phyloP scores from a whole-genome alignment of 441 rosid genomes.

The Pelargonium cotyledonis region DNA sequence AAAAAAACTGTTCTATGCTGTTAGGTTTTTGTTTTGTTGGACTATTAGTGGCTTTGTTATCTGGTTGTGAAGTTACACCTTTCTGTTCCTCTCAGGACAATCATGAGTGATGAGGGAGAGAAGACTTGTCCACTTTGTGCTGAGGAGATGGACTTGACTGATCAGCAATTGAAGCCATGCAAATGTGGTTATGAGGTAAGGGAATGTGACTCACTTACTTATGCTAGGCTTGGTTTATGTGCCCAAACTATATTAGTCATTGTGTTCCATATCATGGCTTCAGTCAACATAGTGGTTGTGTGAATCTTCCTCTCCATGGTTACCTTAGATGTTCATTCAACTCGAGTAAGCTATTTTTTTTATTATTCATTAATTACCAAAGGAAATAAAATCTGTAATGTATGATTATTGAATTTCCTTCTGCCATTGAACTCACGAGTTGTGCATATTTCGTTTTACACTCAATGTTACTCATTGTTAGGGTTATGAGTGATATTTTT shows the following conservation, averaged over 20 bases:
- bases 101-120: slow-evolving; percentile 40
- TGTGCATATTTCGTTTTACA: too few relatives aligned
- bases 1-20: neutral
- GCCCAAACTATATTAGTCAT: neutral
- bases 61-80: neutral
- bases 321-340: too few relatives aligned
- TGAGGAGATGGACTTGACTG: slow-evolving; percentile 31
- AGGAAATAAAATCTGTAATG: too few relatives aligned
- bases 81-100: slow-evolving; percentile 11
- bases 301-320: too few relatives aligned
- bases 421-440: too few relatives aligned
- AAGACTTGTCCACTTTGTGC: slow-evolving; percentile 34
- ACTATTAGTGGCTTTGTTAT: neutral
- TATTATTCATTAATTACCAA: too few relatives aligned
- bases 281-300: neutral
- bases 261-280: neutral
- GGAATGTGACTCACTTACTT: neutral
- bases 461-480: too few relatives aligned
- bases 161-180: slow-evolving; percentile 34
- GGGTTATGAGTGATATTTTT: too few relatives aligned
- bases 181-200: slow-evolving; percentile 37
- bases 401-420: too few relatives aligned
- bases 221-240: neutral
- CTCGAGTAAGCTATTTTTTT: too few relatives aligned
- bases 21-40: neutral